phyloP scores from a whole-genome alignment of 2,329 filamentous ascomycete genomes.

The Alternaria angustiovoidea region DNA sequence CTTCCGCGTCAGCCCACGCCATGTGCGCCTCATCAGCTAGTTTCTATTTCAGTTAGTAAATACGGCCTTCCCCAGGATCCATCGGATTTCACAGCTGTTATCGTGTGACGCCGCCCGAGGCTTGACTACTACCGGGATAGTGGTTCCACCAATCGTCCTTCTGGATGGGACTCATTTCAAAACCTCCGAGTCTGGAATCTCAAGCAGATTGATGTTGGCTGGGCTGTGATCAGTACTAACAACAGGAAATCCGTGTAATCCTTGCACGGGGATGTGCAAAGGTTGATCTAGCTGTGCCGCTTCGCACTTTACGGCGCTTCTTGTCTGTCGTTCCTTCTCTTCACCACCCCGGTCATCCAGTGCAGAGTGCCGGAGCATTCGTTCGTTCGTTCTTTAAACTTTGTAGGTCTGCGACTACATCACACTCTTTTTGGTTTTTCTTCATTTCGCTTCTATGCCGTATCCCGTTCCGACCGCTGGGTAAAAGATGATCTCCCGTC shows the following conservation, averaged over 20 bases:
- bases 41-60: conserved; percentile 21
- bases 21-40: conserved; percentile 14
- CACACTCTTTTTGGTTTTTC: conserved; percentile 10
- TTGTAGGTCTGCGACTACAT: conserved; percentile 9
- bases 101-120: conserved; percentile 26
- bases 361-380: conserved; percentile 11
- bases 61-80: conserved; percentile 35
- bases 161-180: conserved; percentile 27
- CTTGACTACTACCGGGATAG: conserved; percentile 18
- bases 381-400: conserved; percentile 12
- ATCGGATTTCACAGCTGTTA: conserved; percentile 20
- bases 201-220: conserved; percentile 23
- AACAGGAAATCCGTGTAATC: conserved; percentile 27
- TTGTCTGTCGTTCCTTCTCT: conserved; percentile 15
- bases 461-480: conserved; percentile 20
- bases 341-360: conserved; percentile 9
- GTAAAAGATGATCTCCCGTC: conserved; percentile 34
- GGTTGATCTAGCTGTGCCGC: conserved; percentile 17
- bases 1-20: conserved; percentile 5
- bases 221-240: conserved; percentile 19
- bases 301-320: conserved; percentile 14
- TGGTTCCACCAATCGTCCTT: conserved; percentile 40
- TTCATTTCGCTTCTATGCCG: conserved; percentile 20
- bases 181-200: conserved; percentile 28
- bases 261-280: conserved; percentile 21